Evolutionary conservation across 768 basidiomycete species (phyloP).

Genomic region (Cyclocybe cylindracea): DNA sequence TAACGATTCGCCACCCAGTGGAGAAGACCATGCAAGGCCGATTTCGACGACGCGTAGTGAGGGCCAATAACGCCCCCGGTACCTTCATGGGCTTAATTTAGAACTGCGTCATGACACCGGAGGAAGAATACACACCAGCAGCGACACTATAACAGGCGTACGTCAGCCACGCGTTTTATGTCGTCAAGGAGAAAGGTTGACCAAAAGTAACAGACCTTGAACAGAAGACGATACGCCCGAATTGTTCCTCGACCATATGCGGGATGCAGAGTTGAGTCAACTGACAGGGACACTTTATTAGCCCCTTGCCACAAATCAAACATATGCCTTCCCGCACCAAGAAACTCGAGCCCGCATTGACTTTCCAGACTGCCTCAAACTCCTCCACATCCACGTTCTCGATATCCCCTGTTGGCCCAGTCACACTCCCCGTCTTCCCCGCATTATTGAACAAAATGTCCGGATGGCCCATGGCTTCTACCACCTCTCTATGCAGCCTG

Average conservation of each 20-base stretch:
- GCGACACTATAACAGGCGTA: constrained; percentile 37
- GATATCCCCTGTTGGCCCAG: constrained; percentile 48
- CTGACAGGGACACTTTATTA: constrained; percentile 21
- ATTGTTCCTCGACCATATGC: constrained; percentile 49
- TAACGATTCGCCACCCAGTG: constrained; percentile 57
- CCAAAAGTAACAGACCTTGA: constrained; percentile 37
- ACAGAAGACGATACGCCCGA: constrained; percentile 51
- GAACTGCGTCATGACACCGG: background rate
- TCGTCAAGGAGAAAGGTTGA: background rate
- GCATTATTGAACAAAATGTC: constrained; percentile 57
- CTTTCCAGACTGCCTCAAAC: constrained; percentile 49
- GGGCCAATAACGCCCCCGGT: constrained; percentile 57
- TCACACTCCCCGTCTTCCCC: constrained; percentile 39
- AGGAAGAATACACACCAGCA: constrained; percentile 30
- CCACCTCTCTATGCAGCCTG: constrained; percentile 42
- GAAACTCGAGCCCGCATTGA: constrained; percentile 47
- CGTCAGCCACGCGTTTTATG: too few relatives aligned
- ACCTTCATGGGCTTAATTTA: constrained; percentile 20
- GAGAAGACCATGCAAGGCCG: constrained; percentile 52
- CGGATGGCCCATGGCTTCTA: constrained; percentile 44
- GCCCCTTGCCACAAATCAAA: background rate
- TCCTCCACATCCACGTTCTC: constrained; percentile 42
- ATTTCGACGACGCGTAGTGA: constrained; percentile 58
- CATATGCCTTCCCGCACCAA: constrained; percentile 32
- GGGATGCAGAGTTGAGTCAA: constrained; percentile 53